A percentile compares a stretch with the other conserved stretches of the same genome.
Evolutionary conservation across 257 asterid genomes (phyloP).

Genomic region (Asclepias syriaca): DNA sequence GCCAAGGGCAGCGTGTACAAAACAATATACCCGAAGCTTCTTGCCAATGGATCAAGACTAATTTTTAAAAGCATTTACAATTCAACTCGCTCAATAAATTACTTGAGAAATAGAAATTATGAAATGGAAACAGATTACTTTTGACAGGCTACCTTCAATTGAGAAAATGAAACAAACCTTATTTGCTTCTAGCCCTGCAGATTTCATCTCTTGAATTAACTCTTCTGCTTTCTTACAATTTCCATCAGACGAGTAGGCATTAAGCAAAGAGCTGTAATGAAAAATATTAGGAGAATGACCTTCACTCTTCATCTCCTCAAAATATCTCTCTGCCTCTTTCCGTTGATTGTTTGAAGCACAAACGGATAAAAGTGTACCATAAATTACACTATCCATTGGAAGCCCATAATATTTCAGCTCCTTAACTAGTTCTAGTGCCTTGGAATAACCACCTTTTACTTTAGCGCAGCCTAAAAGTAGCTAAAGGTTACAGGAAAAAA

Average conservation of each 20-base stretch:
- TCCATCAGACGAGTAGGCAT: constrained; percentile 78
- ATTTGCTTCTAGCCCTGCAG: constrained; percentile 58
- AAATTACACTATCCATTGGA: constrained; percentile 67
- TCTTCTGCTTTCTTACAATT: constrained; percentile 66
- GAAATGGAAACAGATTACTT: not conserved
- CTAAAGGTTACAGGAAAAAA: constrained; percentile 38
- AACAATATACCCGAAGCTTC: not conserved
- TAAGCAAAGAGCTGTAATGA: constrained; percentile 92
- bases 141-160: not conserved
- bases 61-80: not conserved
- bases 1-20: not conserved
- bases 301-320: constrained; percentile 79
- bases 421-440: constrained; percentile 75
- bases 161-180: constrained; percentile 43
- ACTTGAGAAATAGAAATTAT: not conserved
- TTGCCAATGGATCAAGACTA: not conserved
- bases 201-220: constrained; percentile 72
- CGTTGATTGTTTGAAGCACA: constrained; percentile 77
- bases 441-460: constrained; percentile 63
- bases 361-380: constrained; percentile 85
- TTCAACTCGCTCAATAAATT: not conserved
- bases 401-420: constrained; percentile 68
- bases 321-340: constrained; percentile 82
- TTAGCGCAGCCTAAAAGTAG: constrained; percentile 84
- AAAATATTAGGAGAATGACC: constrained; percentile 82